Evolutionary conservation across 2,329 filamentous ascomycete species (phyloP), one percentile per base, ranked within the genome.

Genomic region (Nemania diffusa): DNA sequence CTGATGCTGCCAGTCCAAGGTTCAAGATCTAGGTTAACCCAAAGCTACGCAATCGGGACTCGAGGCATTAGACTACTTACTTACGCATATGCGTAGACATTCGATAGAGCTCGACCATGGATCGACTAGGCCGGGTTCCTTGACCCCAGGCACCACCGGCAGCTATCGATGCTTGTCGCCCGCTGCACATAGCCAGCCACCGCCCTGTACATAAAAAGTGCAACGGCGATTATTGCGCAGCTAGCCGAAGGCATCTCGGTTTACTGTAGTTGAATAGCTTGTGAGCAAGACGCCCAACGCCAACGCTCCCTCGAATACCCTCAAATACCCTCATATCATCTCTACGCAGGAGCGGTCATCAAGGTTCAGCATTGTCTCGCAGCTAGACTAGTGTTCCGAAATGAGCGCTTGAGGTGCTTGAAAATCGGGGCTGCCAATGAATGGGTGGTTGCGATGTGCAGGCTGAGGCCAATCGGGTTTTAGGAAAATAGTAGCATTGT

Each of bases 381-480:
- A n/a, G n/a, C n/a, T n/a, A n/a, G 32, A 11, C 32, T 34, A 34
- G 32, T 8, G 8, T 34, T 7, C 32, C 32, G 13, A 11, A 40
- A 40, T n/a, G n/a, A n/a, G n/a, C n/a, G n/a, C n/a, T n/a, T n/a
- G n/a, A 17, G 2, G 37, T 40, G 37, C 37, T 40, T 40, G 8
- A 66, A 59, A 55, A 56, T 32, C 20, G 34, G 32, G 51, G 22
- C 24, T 34, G 2, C 56, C 50, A 56, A 64, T 57, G 32, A 24
- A 26, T 29, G 24, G 24, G 37, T 40, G 40, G 42, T 46, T 29
- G 13, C 22, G 32, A 57, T 60, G 42, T 26, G 34, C 32, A 44
- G 42, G 4, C 29, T 15, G 2, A 48, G 58, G 20, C 66, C 57
- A 68, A 66, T 68, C 53, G 53, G 58, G 44, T 65, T 57, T 46